A percentile compares a stretch with the other conserved stretches of the same genome.
These are phyloP conservation scores for Backusella mclennaniae DNA, from an alignment of 192 early-diverging fungal species.

Conservation along the genomic window DNA sequence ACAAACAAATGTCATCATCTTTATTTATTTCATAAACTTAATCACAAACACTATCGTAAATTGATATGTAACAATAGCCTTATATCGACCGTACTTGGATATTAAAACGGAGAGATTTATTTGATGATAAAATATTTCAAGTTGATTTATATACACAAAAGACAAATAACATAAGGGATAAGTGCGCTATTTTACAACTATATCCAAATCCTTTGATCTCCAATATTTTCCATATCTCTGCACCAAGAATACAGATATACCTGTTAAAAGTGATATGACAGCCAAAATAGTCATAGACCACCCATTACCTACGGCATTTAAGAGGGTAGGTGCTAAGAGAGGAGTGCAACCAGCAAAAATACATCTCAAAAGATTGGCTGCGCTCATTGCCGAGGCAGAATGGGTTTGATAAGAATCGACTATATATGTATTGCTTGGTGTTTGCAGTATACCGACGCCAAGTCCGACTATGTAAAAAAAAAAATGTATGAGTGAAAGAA, in stretches of 20 bases:
- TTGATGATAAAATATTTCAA: neutral
- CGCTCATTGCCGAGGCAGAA: conserved; percentile 30
- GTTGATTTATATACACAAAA: neutral
- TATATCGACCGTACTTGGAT: neutral
- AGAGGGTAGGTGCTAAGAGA: conserved; percentile 25
- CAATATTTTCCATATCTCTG: conserved; percentile 15
- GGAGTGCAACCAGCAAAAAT: conserved; percentile 32
- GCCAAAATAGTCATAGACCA: conserved; percentile 31
- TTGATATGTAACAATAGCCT: neutral
- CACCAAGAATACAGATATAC: conserved; percentile 18
- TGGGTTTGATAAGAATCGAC: conserved; percentile 25
- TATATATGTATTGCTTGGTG: conserved; percentile 38
- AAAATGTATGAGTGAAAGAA: neutral
- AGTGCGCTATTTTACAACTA: neutral
- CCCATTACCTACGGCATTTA: conserved; percentile 25
- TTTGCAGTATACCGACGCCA: conserved; percentile 34
- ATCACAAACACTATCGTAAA: neutral
- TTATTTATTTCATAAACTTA: neutral
- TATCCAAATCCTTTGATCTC: conserved; percentile 1
- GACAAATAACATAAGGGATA: neutral
- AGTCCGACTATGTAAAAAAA: conserved; percentile 23
- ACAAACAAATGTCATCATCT: neutral
- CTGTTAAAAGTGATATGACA: conserved; percentile 3
- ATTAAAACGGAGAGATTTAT: neutral
- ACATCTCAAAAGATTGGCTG: conserved; percentile 31